phyloP scores from a whole-genome alignment of 306 rosid species.

The Inga laurina region DNA sequence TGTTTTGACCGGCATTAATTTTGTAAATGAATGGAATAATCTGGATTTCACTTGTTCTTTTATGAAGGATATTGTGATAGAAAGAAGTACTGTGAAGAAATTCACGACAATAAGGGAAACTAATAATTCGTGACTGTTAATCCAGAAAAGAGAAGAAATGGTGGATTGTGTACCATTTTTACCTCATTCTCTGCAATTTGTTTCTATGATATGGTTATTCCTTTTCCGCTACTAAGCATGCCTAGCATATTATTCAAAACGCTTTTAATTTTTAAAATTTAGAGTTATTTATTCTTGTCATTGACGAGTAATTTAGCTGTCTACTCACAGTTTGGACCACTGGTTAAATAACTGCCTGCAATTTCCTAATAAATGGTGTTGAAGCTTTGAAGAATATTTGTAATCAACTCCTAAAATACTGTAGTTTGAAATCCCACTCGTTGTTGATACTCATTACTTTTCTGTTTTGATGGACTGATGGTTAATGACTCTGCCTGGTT shows the following conservation, averaged over 20 bases:
- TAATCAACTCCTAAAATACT: background rate
- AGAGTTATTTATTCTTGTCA: background rate
- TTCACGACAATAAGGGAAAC: background rate
- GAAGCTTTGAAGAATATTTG: background rate
- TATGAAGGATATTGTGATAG: background rate
- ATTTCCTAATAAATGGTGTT: background rate
- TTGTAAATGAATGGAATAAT: background rate
- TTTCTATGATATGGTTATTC: background rate
- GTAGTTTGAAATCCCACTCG: background rate
- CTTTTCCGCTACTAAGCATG: background rate
- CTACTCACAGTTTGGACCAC: background rate
- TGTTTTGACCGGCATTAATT: background rate
- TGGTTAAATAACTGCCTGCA: background rate
- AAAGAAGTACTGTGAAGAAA: background rate
- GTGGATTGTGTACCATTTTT: background rate
- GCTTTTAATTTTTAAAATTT: background rate
- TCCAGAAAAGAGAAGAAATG: background rate
- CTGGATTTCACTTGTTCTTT: background rate
- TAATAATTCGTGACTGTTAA: background rate
- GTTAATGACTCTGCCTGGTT: conserved; percentile 1
- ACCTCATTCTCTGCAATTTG: background rate
- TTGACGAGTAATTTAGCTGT: background rate
- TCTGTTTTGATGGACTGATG: background rate
- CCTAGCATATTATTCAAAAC: background rate
- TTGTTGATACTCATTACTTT: background rate